Evolutionary conservation across 495 filamentous ascomycete genomes (phyloP), one percentile per base, ranked within the genome.

Genomic region (Aspergillus sclerotiicarbonarius): DNA sequence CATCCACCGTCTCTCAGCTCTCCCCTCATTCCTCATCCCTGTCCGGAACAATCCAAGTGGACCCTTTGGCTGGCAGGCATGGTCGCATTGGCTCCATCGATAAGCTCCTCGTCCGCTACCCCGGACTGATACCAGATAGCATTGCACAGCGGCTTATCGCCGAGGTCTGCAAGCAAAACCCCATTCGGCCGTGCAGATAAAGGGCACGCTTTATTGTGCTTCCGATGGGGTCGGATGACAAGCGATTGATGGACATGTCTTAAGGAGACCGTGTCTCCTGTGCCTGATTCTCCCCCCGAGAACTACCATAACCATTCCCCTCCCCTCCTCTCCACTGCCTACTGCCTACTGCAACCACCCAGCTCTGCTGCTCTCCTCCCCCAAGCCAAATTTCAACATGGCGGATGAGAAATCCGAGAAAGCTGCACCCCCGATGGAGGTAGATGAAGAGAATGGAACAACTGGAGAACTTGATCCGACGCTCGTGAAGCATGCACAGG

Each of bases 401-500:
- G 41, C 59, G 1, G 66, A 65, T 0, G 64, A 61, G 66, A 72
- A 55, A 48, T 45, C 9, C 8, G 64, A 61, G 66, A 72, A 55
- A 48, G 41, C 9, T 8, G 49, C 37, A 57, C 57, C n/a, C 25
- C 54, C 15, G 56, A 59, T 30, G 57, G 59, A 57, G 5, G 61
- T 68, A 19, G 74, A 73, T 33, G 54, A 71, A 10, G 69, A 70
- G 51, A 62, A 62, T 41, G 55, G 61, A 19, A 30, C 37, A 2
- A 43, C 21, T 5, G 66, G 64, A 44, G 53, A 65, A 45, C 46
- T 67, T 43, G 71, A 75, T 33, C 71, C 69, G 1, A 73, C 68
- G 1, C 62, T 84, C 9, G 62, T 80, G 50, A 76, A 80, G 56
- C 82, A 84, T 65, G 69, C 78, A 0, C 76, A 84, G 46, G 80